A percentile compares a stretch with the other conserved stretches of the same genome.
Conservation (phyloP, 495 filamentous ascomycete genomes). For the Xylaria sp. region DNA sequence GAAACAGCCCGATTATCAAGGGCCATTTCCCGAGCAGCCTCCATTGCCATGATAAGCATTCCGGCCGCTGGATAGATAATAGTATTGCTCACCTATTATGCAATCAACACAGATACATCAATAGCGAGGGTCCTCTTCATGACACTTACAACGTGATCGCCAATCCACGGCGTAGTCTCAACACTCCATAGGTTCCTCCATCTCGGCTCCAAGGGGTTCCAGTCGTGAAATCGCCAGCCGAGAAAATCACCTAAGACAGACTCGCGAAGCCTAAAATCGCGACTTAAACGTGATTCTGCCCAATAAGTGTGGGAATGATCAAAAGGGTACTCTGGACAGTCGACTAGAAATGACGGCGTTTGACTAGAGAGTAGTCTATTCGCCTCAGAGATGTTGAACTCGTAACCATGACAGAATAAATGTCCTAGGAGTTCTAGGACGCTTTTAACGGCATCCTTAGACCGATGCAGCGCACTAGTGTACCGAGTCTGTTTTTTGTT, state of each 20-base stretch:
- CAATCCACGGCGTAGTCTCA: constrained; percentile 55
- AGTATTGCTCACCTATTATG: constrained; percentile 34
- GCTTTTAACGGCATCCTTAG: constrained; percentile 31
- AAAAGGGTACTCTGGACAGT: constrained; percentile 51
- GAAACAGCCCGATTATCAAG: constrained; percentile 29
- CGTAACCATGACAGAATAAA: constrained; percentile 42
- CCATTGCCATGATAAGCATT: constrained; percentile 61
- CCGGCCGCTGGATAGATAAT: constrained; percentile 63
- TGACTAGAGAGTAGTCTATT: neutral
- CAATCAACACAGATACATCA: neutral
- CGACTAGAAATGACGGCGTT: constrained; percentile 36
- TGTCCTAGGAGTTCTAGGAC: constrained; percentile 39
- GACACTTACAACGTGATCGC: constrained; percentile 49
- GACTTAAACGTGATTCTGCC: constrained; percentile 48
- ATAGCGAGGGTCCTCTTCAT: neutral
- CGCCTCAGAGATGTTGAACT: constrained; percentile 43
- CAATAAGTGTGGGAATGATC: constrained; percentile 47
- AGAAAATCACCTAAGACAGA: constrained; percentile 52
- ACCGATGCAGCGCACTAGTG: constrained; percentile 39
- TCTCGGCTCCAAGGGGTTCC: constrained; percentile 46
- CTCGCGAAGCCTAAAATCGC: constrained; percentile 50
- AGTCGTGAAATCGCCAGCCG: constrained; percentile 45
- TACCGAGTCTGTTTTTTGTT: constrained; percentile 30
- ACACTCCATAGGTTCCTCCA: constrained; percentile 55
- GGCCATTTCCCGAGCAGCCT: constrained; percentile 46